Evolutionary conservation across 1,284 basidiomycete genomes (phyloP), one percentile per base, ranked within the genome.

Genomic region (Naganishia sp.): DNA sequence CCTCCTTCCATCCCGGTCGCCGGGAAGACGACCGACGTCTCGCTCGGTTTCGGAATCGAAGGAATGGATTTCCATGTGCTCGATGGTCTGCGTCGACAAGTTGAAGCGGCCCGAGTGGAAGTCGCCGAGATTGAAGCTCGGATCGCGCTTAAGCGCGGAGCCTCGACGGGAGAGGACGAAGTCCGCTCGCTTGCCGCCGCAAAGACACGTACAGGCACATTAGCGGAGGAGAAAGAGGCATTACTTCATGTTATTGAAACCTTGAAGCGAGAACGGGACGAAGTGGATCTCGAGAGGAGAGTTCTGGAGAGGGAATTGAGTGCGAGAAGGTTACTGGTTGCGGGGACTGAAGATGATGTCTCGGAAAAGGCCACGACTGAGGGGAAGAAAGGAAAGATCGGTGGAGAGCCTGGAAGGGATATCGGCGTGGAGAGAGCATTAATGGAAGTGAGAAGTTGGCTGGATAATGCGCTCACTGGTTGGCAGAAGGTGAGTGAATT

Each of bases 371-470:
- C 35, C 11, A 41, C 53, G 39, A 51, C 51, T 42, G 58, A 46
- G 31, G 42, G 35, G 18, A 63, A 39, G 35, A 62, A 49, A 58
- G 31, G 52, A 25, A 68, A 68, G 6, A n/a, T 47, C 1, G 50
- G 67, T 3, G 51, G 55, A 9, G 64, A 66, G 31, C 25, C 49
- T 6, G 50, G 50, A 28, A 35, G 50, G 65, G 69, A 5, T 49
- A 67, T 68, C 4, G 71, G 71, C 2, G 72, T 73, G 5, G 75
- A 76, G 50, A 72, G 73, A 23, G 73, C 74, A 3, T 68, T 78
- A 53, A 60, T 76, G 54, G 76, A 78, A 46, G 69, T 78, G 2
- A 70, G 76, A 31, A 71, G 73, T n/a, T 71, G 76, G 72, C 66
- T 78, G 1, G 74, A 77, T 61, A 70, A 71, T 3, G 73, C 74